A percentile compares a stretch with the other conserved stretches of the same genome.
Conservation (phyloP, 176 grass and related monocot species). For the Secale cereale region DNA sequence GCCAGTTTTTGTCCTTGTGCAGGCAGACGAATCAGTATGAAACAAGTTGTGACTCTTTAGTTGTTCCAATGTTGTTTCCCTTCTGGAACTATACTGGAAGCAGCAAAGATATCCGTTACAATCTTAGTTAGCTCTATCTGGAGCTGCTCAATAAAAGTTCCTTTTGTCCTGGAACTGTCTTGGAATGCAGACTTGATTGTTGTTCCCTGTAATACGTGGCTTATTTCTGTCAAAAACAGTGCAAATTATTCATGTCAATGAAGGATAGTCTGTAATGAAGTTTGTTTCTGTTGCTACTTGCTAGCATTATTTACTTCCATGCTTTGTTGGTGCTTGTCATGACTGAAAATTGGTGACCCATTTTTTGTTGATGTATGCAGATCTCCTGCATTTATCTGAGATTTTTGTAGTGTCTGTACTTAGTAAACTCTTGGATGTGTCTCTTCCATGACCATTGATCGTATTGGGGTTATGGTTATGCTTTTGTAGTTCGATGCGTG, state of each 20-base stretch:
- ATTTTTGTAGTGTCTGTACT: background rate
- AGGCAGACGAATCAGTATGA: constrained; percentile 41
- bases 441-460: background rate
- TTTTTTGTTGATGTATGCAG: background rate
- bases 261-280: constrained; percentile 25
- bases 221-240: constrained; percentile 18
- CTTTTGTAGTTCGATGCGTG: background rate
- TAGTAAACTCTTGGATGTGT: background rate
- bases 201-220: constrained; percentile 26
- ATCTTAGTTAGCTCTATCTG: constrained; percentile 22
- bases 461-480: background rate
- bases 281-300: background rate
- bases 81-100: constrained; percentile 20
- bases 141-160: constrained; percentile 32
- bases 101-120: constrained; percentile 10
- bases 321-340: background rate
- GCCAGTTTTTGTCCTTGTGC: constrained; percentile 74
- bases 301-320: background rate
- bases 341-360: background rate
- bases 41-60: constrained; percentile 15
- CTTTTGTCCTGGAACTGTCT: constrained; percentile 27
- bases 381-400: constrained; percentile 2
- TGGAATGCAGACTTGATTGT: constrained; percentile 14
- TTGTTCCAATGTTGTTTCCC: constrained; percentile 9
- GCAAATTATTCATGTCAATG: constrained; percentile 17